Base-by-base conservation (phyloP, 1,284 basidiomycete species). In the Tilletia caries region DNA sequence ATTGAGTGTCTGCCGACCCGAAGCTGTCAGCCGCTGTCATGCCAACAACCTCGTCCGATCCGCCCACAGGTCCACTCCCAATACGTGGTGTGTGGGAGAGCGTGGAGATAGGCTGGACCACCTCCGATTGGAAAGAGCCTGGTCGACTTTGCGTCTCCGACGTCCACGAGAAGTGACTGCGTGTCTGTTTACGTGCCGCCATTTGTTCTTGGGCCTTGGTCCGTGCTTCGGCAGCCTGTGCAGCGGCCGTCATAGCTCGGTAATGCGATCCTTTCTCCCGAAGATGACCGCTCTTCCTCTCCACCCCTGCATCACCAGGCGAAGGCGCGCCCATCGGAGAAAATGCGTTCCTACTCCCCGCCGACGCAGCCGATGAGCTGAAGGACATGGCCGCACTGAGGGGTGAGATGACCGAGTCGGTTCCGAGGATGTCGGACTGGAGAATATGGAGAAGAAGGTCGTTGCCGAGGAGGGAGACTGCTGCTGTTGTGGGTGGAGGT, bases 231-330 rank as follows among this genome's bases (percentile, higher is more conserved):
- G 52, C 52, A 3, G 52, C 52, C 52, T 58, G 23, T 13, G 58
- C 58, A 3, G 58, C 58, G 18, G 58, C 58, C 15, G 58, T 29
- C 29, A 62, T 34, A 10, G 33, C 32, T 12, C 58, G 58, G n/a
- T 62, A 62, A 37, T 62, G 58, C 2, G 58, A 62, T 8, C 58
- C 58, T 62, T 62, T 33, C 29, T 27, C 58, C 10, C 29, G 8
- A 27, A 54, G 23, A 27, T 41, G 37, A 1, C 37, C 37, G 37
- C 48, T 50, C 23, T 25, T 20, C 20, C 48, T 50, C 20, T 50
- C 48, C 6, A n/a, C n/a, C 48, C 48, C 48, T 54, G 52, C 52
- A 54, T 54, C n/a, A 27, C 52, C n/a, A 41, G 10, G 37, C 37
- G 10, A 41, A 41, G 37, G 37, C 10, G 37, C 15, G 37, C n/a